These are phyloP conservation scores for Citrullus amarus DNA, from an alignment of 306 rosid species.

Conservation along the genomic window DNA sequence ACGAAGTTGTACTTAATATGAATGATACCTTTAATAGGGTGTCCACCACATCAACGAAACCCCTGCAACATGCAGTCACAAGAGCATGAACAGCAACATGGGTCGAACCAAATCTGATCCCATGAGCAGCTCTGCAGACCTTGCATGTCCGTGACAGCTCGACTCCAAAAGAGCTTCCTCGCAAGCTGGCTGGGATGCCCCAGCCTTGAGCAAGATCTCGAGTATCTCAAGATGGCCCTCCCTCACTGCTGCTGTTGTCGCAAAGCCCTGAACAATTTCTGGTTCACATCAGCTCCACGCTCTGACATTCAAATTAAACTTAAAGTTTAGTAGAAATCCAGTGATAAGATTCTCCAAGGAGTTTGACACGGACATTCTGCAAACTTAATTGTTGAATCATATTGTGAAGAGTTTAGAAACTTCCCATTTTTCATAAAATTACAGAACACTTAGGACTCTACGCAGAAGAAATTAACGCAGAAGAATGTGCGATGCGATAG, in stretches of 20 bases:
- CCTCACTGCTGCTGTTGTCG: conserved; percentile 86
- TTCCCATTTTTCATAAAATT: not conserved
- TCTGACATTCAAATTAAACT: conserved; percentile 27
- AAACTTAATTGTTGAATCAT: not conserved
- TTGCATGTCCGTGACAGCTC: conserved; percentile 71
- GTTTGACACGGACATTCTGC: not conserved
- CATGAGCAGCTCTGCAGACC: conserved; percentile 59
- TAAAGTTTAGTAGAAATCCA: conserved; percentile 9
- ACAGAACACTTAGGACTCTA: not conserved
- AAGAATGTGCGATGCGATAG: not conserved
- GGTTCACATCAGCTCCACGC: conserved; percentile 85
- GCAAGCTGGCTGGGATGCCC: conserved; percentile 91
- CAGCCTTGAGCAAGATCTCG: conserved; percentile 68
- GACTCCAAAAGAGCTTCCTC: conserved; percentile 93
- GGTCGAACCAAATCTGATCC: conserved; percentile 79
- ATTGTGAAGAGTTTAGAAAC: not conserved
- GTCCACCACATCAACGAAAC: conserved; percentile 57
- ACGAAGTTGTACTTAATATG: not conserved
- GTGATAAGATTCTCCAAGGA: not conserved
- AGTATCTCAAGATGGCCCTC: conserved; percentile 74
- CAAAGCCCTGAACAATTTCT: conserved; percentile 84
- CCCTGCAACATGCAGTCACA: conserved; percentile 79
- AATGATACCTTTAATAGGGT: conserved; percentile 51
- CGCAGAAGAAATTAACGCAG: not conserved
- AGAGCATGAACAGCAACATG: conserved; percentile 66